Evolutionary conservation across 148 eudicot species (phyloP), one percentile per base, ranked within the genome.

Genomic region (Rhododendron kiyosumense): DNA sequence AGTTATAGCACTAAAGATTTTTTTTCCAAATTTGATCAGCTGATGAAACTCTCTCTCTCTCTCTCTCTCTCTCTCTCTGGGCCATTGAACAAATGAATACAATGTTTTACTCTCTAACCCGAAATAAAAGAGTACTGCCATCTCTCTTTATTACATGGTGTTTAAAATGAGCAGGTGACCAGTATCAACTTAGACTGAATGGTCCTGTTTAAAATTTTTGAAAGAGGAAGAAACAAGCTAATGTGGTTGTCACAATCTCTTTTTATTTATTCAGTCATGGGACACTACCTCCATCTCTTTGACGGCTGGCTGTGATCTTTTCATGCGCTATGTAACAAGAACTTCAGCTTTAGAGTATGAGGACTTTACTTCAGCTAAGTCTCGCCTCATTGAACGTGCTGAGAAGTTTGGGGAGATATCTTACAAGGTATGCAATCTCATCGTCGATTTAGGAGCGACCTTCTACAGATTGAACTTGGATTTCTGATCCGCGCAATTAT

Each of bases 331-430:
- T 86, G 97, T 96, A 73, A 96, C 98, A 86, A 94, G 98, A 92
- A 96, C 99, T 71, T 93, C 99, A 49, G 99, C 99, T 84, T 82
- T 96, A 85, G 98, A 96, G 87, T 94, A 95, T 74, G 99, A 96
- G 89, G 97, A 96, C 88, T 96, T 96, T 77, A 92, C 90, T 88
- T 95, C 99, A 52, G 98, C 98, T n/a, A 96, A 94, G 89, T 92
- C 97, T 88, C 98, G 99, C 87, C 93, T 96, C 84, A 93, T 96
- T 87, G 99, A 96, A 87, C 99, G 99, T 87, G 99, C 99, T 57
- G 99, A 96, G 91, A 96, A 95, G 92, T 96, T 96, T 84, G 99
- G 99, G 48, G 98, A 96, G 90, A 95, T 96, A 89, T 96, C 99
- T 85, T 89, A 93, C 88, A 96, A 94, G 98, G 99, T 96, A 57